Evolutionary conservation across 108 stramenopile genomes (phyloP).

Genomic region (Cyclotella kingstonii): DNA sequence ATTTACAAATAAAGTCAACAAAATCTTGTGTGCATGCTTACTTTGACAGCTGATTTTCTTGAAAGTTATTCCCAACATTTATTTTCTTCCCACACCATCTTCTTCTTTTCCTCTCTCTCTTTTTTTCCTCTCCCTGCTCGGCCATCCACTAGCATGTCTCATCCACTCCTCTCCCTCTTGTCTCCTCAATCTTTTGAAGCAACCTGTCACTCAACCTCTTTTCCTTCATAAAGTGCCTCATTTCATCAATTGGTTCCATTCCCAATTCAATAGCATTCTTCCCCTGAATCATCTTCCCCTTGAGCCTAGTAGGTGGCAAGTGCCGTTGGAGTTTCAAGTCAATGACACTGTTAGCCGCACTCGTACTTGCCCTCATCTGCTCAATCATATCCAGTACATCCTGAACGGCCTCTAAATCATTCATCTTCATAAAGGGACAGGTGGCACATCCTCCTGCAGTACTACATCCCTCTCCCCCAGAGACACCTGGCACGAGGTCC

Average conservation of each 20-base stretch:
- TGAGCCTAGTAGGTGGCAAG: conserved; percentile 70
- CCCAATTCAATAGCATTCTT: conserved; percentile 80
- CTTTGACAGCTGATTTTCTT: too few species aligned
- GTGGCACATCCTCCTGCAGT: conserved; percentile 97
- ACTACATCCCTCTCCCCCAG: conserved; percentile 92
- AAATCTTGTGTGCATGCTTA: too few species aligned
- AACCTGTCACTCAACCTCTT: conserved; percentile 60
- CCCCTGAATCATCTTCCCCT: conserved; percentile 74
- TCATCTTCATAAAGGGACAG: conserved; percentile 98
- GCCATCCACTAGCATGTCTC: too few species aligned
- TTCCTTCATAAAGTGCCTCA: conserved; percentile 86
- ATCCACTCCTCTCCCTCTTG: too few species aligned
- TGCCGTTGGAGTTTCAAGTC: conserved; percentile 26
- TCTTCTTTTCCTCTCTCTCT: not conserved
- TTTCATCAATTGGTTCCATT: conserved; percentile 85
- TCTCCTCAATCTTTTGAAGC: conserved; percentile 50
- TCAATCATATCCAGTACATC: conserved; percentile 74
- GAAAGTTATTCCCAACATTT: too few species aligned
- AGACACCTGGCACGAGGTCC: conserved; percentile 85
- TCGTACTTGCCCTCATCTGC: conserved; percentile 4
- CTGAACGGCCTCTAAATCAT: conserved; percentile 86
- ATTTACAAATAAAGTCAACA: too few species aligned
- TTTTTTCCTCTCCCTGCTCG: not conserved
- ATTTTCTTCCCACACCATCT: too few species aligned
- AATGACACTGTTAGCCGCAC: conserved; percentile 1